These are phyloP conservation scores for Corchorus olitorius DNA, from an alignment of 345 rosid species.

Conservation along the genomic window DNA sequence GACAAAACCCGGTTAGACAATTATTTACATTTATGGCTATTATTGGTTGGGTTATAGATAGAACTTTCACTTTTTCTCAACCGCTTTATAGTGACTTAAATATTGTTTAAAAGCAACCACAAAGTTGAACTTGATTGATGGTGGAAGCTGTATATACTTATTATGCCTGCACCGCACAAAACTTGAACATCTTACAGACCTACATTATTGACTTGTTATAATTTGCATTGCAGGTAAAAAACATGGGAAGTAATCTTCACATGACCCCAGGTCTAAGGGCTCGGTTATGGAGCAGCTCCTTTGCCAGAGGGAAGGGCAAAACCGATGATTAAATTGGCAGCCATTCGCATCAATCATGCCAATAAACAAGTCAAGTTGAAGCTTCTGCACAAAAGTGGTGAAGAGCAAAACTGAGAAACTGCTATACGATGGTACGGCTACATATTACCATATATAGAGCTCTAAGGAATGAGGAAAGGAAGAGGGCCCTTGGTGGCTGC, in stretches of 20 bases:
- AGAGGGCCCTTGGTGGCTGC: slow-evolving; percentile 2
- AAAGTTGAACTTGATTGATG: not conserved
- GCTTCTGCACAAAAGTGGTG: not conserved
- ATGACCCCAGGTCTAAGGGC: not conserved
- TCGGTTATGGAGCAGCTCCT: not conserved
- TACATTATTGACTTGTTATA: not conserved
- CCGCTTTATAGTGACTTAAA: slow-evolving; percentile 9
- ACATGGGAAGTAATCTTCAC: slow-evolving; percentile 44
- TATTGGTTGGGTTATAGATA: not conserved
- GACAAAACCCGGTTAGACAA: not conserved
- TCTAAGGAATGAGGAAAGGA: not conserved
- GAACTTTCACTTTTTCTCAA: not conserved
- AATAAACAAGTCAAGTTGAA: not conserved
- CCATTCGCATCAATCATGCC: not conserved
- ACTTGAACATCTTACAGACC: not conserved
- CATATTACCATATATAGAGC: not conserved
- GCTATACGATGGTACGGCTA: slow-evolving; percentile 3
- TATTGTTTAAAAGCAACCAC: slow-evolving; percentile 14
- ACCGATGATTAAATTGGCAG: not conserved
- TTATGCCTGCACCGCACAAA: not conserved
- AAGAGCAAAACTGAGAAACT: slow-evolving; percentile 10
- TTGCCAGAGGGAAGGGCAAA: not conserved
- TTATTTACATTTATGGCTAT: slow-evolving; percentile 13
- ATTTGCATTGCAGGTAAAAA: slow-evolving; percentile 46
- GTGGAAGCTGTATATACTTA: not conserved